These are phyloP conservation scores for Polychaeton citri DNA, from an alignment of 2,329 filamentous ascomycete species.

Conservation along the genomic window DNA sequence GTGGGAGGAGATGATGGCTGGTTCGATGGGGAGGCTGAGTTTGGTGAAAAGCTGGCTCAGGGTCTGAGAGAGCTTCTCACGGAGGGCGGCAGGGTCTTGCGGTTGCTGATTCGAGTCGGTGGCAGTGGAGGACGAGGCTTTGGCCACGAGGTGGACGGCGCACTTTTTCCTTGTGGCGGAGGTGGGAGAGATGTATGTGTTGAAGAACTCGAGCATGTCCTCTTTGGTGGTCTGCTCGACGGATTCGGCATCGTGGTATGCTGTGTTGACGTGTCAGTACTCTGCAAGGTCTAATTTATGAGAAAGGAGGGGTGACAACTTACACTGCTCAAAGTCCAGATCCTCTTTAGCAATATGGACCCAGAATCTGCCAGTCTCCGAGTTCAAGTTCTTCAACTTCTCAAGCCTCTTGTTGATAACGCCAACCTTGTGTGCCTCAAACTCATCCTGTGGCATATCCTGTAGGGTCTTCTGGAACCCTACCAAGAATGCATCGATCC, in stretches of 20 bases:
- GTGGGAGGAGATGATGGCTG: slow-evolving; percentile 27
- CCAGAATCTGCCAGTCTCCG: slow-evolving; percentile 77
- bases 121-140: slow-evolving; percentile 34
- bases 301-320: slow-evolving; percentile 19
- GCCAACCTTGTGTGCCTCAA: slow-evolving; percentile 82
- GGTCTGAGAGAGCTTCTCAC: slow-evolving; percentile 28
- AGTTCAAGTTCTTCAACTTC: slow-evolving; percentile 80
- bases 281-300: not conserved
- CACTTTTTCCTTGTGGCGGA: slow-evolving; percentile 69
- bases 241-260: slow-evolving; percentile 60
- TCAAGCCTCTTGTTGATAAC: slow-evolving; percentile 77
- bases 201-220: slow-evolving; percentile 70
- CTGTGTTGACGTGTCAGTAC: slow-evolving; percentile 27
- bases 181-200: slow-evolving; percentile 58
- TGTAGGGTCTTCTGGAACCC: slow-evolving; percentile 52
- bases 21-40: slow-evolving; percentile 32
- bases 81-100: slow-evolving; percentile 28
- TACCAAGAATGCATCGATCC: slow-evolving; percentile 74
- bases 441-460: slow-evolving; percentile 69
- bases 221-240: slow-evolving; percentile 64
- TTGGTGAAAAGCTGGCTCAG: slow-evolving; percentile 34
- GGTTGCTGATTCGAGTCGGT: slow-evolving; percentile 17
- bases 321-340: slow-evolving; percentile 80
- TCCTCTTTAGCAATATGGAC: slow-evolving; percentile 71
- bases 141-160: slow-evolving; percentile 70